Evolutionary conservation across 192 early-diverging fungal genomes (phyloP).

Genomic region (Coemansia sp.): DNA sequence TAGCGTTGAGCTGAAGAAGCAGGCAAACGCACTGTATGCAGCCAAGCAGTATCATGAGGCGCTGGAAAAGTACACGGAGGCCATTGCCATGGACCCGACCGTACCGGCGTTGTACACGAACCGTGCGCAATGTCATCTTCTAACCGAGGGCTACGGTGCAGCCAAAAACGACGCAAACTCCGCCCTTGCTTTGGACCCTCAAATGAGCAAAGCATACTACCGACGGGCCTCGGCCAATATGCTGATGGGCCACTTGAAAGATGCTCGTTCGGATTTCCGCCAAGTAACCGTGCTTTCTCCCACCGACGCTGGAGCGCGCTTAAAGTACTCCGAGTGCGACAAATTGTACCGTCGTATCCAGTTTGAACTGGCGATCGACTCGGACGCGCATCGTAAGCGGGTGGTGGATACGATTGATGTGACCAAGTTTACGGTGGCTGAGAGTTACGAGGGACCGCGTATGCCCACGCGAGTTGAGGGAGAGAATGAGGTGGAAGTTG

Average conservation of each 20-base stretch:
- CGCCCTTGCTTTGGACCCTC: constrained; percentile 78
- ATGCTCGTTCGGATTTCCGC: constrained; percentile 72
- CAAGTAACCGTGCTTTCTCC: constrained; percentile 77
- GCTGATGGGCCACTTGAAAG: constrained; percentile 84
- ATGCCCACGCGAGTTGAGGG: constrained; percentile 41
- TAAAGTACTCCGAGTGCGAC: constrained; percentile 84
- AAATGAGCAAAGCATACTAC: constrained; percentile 91
- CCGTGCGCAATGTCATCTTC: constrained; percentile 84
- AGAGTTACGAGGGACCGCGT: constrained; percentile 83
- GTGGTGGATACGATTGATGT: constrained; percentile 56
- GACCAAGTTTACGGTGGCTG: constrained; percentile 59
- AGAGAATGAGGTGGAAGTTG: constrained; percentile 63
- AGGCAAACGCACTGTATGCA: constrained; percentile 47
- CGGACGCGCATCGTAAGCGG: constrained; percentile 41
- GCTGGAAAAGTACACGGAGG: constrained; percentile 87
- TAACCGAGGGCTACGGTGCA: constrained; percentile 82
- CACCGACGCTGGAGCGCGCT: constrained; percentile 71
- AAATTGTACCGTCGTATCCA: constrained; percentile 83
- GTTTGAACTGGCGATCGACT: constrained; percentile 92
- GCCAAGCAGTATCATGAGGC: constrained; percentile 78
- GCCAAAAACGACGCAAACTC: constrained; percentile 79
- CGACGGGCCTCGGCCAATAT: constrained; percentile 87
- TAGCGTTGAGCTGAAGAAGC: constrained; percentile 35
- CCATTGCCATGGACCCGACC: constrained; percentile 80
- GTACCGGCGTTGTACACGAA: constrained; percentile 89